These are phyloP conservation scores for Candida argentea DNA, from an alignment of 805 yeast genomes.

Conservation along the genomic window DNA sequence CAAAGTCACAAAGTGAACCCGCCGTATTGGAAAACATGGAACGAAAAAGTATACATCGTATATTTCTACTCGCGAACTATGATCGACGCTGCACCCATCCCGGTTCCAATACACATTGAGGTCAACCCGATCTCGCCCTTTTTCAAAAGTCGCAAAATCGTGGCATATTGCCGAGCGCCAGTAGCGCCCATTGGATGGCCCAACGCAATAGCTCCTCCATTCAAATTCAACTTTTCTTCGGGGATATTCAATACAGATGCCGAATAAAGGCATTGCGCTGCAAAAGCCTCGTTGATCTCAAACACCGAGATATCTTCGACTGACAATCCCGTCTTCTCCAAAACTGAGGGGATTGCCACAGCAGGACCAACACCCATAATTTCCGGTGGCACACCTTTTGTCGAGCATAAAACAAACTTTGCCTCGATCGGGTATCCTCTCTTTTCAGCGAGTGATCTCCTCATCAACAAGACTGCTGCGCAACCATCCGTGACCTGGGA, in stretches of 20 bases:
- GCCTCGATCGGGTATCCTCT: slow-evolving; percentile 65
- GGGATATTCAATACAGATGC: slow-evolving; percentile 60
- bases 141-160: slow-evolving; percentile 70
- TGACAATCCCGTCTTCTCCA: slow-evolving; percentile 49
- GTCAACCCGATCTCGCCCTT: slow-evolving; percentile 81
- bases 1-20: background rate
- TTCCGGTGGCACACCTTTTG: slow-evolving; percentile 94
- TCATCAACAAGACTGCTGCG: slow-evolving; percentile 76
- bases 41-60: slow-evolving; percentile 2
- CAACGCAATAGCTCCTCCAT: slow-evolving; percentile 94
- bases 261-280: slow-evolving; percentile 84
- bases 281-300: slow-evolving; percentile 95
- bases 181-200: slow-evolving; percentile 71
- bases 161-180: slow-evolving; percentile 89
- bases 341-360: slow-evolving; percentile 79
- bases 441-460: slow-evolving; percentile 75
- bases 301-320: slow-evolving; percentile 61
- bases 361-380: slow-evolving; percentile 99
- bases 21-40: slow-evolving; percentile 1
- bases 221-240: slow-evolving; percentile 55
- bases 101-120: slow-evolving; percentile 96
- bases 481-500: slow-evolving; percentile 97
- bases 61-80: slow-evolving; percentile 59
- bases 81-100: slow-evolving; percentile 96
- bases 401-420: slow-evolving; percentile 67